Base-by-base conservation (phyloP, 768 basidiomycete species). In the Boletus speciosus region DNA sequence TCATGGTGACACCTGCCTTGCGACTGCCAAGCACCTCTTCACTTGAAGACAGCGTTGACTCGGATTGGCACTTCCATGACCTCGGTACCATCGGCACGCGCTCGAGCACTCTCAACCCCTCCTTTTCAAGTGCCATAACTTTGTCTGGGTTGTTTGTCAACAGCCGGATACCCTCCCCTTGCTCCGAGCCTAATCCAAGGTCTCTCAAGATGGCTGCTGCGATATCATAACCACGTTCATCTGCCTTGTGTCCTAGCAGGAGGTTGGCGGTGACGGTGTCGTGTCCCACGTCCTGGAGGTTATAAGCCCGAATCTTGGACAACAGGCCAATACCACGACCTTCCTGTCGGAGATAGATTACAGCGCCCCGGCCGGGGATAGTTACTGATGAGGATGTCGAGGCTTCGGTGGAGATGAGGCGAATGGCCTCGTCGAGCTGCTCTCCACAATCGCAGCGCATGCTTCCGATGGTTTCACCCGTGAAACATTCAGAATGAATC, bases 371-470 rank as follows among this genome's bases (percentile, higher is more conserved):
- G 6, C 93, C 93, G 0, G 90, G 89, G 29, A 93, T 82, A 3
- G 69, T 71, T 16, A 67, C 61, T 37, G 69, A 59, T 49, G 72
- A 61, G 11, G 71, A 51, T 11, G 74, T 60, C 9, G 78, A 74
- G 54, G 83, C 65, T 15, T 74, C 67, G 62, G 88, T 79, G 14
- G 88, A 85, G 62, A 98, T 93, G 62, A 86, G 85, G 11, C 92
- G 82, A 57, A 98, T 85, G n/a, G 97, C 93, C 68, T 98, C 96
- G 72, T 98, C 95, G 5, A 99, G 80, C 70, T 99, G 97, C 72
- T 98, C 95, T 14, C 97, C 97, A 66, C 97, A 99, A 70, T 99
- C 97, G 67, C 97, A 99, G 32, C 97, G 88, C 90, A 97, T 94
- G 77, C 93, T 86, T 27, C 97, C 97, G 54, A 98, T 83, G 8